A percentile compares a stretch with the other conserved stretches of the same genome.
Conservation (phyloP, 2,329 filamentous ascomycete species). For the Torrubiellomyces zombiae region DNA sequence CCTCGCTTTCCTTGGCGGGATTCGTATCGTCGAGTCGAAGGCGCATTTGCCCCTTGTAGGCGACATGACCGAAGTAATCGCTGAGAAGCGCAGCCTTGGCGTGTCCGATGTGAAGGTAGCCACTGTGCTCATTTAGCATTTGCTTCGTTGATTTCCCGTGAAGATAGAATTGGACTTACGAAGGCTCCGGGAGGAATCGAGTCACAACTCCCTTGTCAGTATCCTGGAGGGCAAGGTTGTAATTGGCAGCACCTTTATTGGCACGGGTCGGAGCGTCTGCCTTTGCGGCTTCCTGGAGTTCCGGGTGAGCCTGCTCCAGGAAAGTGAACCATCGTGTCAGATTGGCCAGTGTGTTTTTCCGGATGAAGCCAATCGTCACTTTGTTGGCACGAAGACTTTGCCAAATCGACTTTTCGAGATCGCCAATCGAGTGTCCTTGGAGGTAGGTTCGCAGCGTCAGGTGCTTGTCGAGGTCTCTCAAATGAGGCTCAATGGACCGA, state of each 20-base stretch:
- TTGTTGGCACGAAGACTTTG: conserved; percentile 68
- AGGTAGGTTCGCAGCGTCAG: conserved; percentile 76
- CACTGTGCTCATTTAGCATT: conserved; percentile 21
- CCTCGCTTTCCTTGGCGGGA: conserved; percentile 90
- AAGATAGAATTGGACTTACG: conserved; percentile 36
- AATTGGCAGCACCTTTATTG: conserved; percentile 68
- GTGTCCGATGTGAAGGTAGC: conserved; percentile 90
- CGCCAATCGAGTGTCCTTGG: conserved; percentile 60
- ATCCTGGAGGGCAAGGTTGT: conserved; percentile 74
- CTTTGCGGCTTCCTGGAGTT: conserved; percentile 56
- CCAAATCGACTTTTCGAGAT: conserved; percentile 72
- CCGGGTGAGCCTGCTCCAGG: conserved; percentile 66
- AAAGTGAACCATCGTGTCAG: conserved; percentile 76
- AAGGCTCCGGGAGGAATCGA: conserved; percentile 86
- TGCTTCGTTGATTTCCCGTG: too few species aligned
- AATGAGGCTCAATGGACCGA: conserved; percentile 60
- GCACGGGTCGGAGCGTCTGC: conserved; percentile 54
- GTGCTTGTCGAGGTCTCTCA: conserved; percentile 70
- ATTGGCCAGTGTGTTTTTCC: conserved; percentile 61
- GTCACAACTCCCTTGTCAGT: conserved; percentile 81
- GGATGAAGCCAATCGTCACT: conserved; percentile 65
- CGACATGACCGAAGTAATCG: conserved; percentile 91
- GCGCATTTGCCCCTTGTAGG: conserved; percentile 79
- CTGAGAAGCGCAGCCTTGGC: conserved; percentile 86
- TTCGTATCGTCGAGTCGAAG: conserved; percentile 96